These are phyloP conservation scores for Luffa aegyptiaca DNA, from an alignment of 306 rosid species.

Conservation along the genomic window DNA sequence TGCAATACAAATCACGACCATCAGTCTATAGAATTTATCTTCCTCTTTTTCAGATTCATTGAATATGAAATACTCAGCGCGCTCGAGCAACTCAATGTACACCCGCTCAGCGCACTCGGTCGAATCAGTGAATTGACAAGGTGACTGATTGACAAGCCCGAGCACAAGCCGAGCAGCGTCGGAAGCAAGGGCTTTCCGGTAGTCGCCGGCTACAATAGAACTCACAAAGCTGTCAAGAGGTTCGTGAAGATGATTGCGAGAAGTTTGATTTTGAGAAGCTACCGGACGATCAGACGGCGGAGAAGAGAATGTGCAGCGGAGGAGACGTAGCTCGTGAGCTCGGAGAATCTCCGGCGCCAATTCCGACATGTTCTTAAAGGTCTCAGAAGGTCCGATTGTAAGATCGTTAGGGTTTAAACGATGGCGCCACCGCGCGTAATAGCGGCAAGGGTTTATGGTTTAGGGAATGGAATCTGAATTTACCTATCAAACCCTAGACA, in stretches of 20 bases:
- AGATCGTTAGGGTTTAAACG: neutral
- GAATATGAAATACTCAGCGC: slow-evolving; percentile 42
- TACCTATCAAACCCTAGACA: neutral
- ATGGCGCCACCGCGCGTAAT: neutral
- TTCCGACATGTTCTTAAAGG: neutral
- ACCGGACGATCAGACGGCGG: slow-evolving; percentile 14
- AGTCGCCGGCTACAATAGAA: slow-evolving; percentile 52
- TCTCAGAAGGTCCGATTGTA: no score
- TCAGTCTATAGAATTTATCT: slow-evolving; percentile 30
- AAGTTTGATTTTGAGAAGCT: neutral
- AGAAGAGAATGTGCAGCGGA: slow-evolving; percentile 48
- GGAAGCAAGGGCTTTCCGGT: slow-evolving; percentile 43
- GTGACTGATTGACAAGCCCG: slow-evolving; percentile 20
- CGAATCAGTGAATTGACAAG: slow-evolving; percentile 15
- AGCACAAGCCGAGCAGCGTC: slow-evolving; percentile 32
- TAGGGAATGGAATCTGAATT: neutral
- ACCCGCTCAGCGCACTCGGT: slow-evolving; percentile 36
- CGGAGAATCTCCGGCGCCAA: slow-evolving; percentile 22
- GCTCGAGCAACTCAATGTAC: slow-evolving; percentile 45
- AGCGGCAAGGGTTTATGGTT: neutral
- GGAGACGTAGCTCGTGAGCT: slow-evolving; percentile 63
- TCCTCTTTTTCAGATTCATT: slow-evolving; percentile 21
- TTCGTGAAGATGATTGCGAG: slow-evolving; percentile 9
- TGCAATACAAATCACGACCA: slow-evolving; percentile 46
- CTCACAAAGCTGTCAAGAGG: slow-evolving; percentile 30